phyloP scores from a whole-genome alignment of 495 filamentous ascomycete genomes.

The Aspergillus diversus region DNA sequence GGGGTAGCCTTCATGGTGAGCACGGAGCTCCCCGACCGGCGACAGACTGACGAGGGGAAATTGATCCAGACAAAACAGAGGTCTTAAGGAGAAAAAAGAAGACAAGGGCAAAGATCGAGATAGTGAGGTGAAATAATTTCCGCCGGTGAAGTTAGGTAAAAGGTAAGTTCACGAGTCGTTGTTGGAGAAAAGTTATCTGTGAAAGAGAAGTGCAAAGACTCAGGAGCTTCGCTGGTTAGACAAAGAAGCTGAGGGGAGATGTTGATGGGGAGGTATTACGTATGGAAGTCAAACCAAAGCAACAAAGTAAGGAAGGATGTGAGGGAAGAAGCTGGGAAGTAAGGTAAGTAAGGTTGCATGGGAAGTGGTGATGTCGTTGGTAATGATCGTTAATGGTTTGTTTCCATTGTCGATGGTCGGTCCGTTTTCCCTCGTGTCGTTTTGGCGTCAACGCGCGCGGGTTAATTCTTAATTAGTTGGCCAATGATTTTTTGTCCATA shows the following conservation, averaged over 20 bases:
- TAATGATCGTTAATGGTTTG: background rate
- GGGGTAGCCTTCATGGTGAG: slow-evolving; percentile 85
- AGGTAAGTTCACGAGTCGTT: background rate
- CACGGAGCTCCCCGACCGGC: slow-evolving; percentile 29
- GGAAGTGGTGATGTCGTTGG: slow-evolving; percentile 18
- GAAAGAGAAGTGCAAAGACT: background rate
- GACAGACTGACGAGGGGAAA: slow-evolving; percentile 23
- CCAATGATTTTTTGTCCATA: slow-evolving; percentile 7
- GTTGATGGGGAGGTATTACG: background rate
- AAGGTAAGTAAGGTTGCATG: background rate
- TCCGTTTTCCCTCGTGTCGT: slow-evolving; percentile 15
- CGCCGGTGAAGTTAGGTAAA: background rate
- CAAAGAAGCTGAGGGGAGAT: background rate
- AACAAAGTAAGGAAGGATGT: background rate
- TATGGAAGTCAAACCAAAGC: background rate
- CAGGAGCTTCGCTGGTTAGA: slow-evolving; percentile 1
- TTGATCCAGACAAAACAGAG: background rate
- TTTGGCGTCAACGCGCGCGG: slow-evolving; percentile 22
- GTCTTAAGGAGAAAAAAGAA: background rate
- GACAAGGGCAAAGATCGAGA: background rate
- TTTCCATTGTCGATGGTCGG: background rate
- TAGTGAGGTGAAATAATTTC: background rate
- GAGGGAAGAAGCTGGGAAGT: background rate
- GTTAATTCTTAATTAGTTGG: slow-evolving; percentile 7
- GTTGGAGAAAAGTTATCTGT: background rate